Conservation (phyloP, 1,139 yeast species). For the Arxiozyma heterogenica region DNA sequence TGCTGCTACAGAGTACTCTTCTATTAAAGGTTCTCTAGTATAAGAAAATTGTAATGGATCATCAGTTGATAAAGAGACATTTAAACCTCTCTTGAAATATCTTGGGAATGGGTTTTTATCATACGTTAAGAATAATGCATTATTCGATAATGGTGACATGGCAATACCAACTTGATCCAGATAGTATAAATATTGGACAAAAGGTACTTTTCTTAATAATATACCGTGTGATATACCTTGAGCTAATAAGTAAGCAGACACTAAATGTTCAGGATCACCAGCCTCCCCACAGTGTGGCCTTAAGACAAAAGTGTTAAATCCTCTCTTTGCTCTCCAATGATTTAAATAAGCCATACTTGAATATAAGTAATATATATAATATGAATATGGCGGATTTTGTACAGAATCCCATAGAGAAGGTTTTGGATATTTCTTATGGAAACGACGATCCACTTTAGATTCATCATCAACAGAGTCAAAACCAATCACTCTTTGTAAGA, state of each 20-base stretch:
- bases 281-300: slow-evolving; percentile 99
- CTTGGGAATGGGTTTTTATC: slow-evolving; percentile 88
- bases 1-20: slow-evolving; percentile 95
- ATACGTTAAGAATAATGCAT: slow-evolving; percentile 88
- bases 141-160: slow-evolving; percentile 97
- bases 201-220: slow-evolving; percentile 82
- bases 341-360: slow-evolving; percentile 82
- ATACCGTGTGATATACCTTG: slow-evolving; percentile 96
- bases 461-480: slow-evolving; percentile 98
- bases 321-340: slow-evolving; percentile 63
- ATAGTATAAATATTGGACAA: slow-evolving; percentile 85
- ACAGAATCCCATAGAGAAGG: slow-evolving; percentile 72
- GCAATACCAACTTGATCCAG: slow-evolving; percentile 94
- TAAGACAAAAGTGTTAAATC: slow-evolving; percentile 79
- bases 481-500: slow-evolving; percentile 89
- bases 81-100: slow-evolving; percentile 86
- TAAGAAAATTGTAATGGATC: slow-evolving; percentile 94
- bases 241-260: slow-evolving; percentile 79
- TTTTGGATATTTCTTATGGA: slow-evolving; percentile 71
- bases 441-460: slow-evolving; percentile 76
- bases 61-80: slow-evolving; percentile 85
- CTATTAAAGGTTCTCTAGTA: slow-evolving; percentile 95
- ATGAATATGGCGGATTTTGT: slow-evolving; percentile 94
- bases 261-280: slow-evolving; percentile 96
- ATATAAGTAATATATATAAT: slow-evolving; percentile 80